A percentile compares a stretch with the other conserved stretches of the same genome.
These are phyloP conservation scores for Celoporthe dispersa DNA, from an alignment of 2,329 filamentous ascomycete species.

Conservation along the genomic window DNA sequence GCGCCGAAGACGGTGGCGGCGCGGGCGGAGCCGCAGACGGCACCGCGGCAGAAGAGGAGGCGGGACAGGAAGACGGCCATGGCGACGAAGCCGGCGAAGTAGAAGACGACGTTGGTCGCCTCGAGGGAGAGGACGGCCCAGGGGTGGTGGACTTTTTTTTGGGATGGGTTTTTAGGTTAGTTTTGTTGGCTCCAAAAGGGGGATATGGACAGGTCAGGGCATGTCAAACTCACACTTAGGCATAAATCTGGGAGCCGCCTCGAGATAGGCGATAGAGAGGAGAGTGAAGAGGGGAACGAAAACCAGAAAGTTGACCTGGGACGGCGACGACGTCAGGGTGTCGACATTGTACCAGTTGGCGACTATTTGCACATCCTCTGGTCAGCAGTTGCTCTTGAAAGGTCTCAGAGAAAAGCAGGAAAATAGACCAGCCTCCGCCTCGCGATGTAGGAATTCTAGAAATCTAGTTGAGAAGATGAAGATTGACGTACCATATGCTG, in stretches of 20 bases:
- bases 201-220: not conserved
- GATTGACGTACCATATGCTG: conserved; percentile 52
- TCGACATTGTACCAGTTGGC: conserved; percentile 63
- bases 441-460: not conserved
- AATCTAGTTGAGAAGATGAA: not conserved
- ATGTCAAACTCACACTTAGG: conserved; percentile 42
- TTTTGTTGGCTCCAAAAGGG: not conserved
- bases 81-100: conserved; percentile 64
- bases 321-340: conserved; percentile 58
- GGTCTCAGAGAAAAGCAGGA: no score
- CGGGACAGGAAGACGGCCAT: conserved; percentile 60
- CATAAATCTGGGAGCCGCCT: conserved; percentile 51
- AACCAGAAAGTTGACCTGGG: conserved; percentile 62
- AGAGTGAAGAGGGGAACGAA: conserved; percentile 59
- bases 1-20: conserved; percentile 60
- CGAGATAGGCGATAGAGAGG: conserved; percentile 58
- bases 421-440: no score
- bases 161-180: not conserved
- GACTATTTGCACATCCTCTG: conserved; percentile 46
- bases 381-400: not conserved
- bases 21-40: conserved; percentile 59
- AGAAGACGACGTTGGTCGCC: conserved; percentile 57
- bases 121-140: conserved; percentile 56
- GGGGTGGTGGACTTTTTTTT: conserved; percentile 50
- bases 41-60: conserved; percentile 61